phyloP scores from a whole-genome alignment of 768 basidiomycete species.

The Trametes coccinea region DNA sequence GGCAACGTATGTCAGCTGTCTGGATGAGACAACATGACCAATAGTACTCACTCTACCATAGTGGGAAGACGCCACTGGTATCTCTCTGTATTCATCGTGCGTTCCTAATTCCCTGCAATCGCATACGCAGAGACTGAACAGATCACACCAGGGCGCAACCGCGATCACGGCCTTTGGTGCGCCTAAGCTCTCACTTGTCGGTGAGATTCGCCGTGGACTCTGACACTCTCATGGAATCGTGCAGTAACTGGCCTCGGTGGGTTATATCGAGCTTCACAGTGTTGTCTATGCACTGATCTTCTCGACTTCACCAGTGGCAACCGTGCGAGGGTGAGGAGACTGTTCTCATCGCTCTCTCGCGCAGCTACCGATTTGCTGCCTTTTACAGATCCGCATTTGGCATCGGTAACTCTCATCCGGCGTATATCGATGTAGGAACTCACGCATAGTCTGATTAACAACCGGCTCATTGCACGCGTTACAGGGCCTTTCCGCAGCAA shows the following conservation, averaged over 20 bases:
- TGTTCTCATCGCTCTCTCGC: neutral
- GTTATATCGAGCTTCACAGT: neutral
- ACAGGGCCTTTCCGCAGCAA: slow-evolving; percentile 6
- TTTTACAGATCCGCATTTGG: neutral
- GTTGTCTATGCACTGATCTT: neutral
- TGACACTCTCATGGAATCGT: neutral
- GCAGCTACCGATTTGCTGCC: neutral
- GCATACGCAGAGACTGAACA: too few relatives aligned
- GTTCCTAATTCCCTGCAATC: neutral
- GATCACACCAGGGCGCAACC: neutral
- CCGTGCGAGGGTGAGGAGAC: slow-evolving; percentile 1
- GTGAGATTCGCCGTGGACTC: too few relatives aligned
- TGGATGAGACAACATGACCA: neutral
- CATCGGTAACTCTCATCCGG: neutral
- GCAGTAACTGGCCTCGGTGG: slow-evolving; percentile 13
- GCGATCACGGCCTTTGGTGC: slow-evolving; percentile 4
- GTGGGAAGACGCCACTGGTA: slow-evolving; percentile 14
- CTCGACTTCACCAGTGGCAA: neutral
- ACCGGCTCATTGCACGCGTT: neutral
- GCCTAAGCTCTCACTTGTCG: neutral
- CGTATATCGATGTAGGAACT: neutral
- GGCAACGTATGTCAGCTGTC: slow-evolving; percentile 1
- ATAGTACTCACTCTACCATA: neutral
- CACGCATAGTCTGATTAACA: neutral
- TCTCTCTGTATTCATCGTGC: slow-evolving; percentile 1